phyloP scores from a whole-genome alignment of 345 rosid genomes.

The Citrus trifoliata region DNA sequence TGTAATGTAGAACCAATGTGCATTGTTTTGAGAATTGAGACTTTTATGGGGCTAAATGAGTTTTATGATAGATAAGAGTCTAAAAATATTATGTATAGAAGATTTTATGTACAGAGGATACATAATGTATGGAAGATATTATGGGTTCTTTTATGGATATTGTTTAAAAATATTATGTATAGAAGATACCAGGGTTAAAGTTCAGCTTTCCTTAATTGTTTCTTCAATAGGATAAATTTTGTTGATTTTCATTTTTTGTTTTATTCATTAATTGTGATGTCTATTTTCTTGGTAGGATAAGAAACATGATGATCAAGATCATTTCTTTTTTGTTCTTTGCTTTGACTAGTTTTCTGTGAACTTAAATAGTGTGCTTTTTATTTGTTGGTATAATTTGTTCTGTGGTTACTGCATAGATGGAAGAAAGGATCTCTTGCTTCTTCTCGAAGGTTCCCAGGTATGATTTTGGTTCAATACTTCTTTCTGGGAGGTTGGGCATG shows the following conservation, averaged over 20 bases:
- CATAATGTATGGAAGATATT: no score
- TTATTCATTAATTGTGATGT: not conserved
- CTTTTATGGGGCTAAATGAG: not conserved
- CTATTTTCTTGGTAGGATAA: not conserved
- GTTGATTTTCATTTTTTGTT: not conserved
- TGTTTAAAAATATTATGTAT: not conserved
- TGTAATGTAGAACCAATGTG: not conserved
- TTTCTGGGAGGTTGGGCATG: not conserved
- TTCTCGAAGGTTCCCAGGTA: constrained; percentile 91
- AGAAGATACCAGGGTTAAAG: not conserved
- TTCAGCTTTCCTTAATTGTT: not conserved
- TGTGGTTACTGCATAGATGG: constrained; percentile 39
- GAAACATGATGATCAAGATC: not conserved
- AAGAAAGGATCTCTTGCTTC: constrained; percentile 54
- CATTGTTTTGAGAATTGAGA: not conserved
- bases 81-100: not conserved
- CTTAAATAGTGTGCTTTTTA: not conserved
- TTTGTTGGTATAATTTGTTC: not conserved
- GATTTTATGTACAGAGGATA: no score
- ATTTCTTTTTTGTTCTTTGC: not conserved
- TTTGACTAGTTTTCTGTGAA: not conserved
- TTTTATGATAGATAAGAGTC: not conserved
- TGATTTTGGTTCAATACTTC: not conserved
- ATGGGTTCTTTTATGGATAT: no score
- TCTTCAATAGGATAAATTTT: not conserved